Evolutionary conservation across 2,329 filamentous ascomycete species (phyloP).

Genomic region (Penicillium sp.): DNA sequence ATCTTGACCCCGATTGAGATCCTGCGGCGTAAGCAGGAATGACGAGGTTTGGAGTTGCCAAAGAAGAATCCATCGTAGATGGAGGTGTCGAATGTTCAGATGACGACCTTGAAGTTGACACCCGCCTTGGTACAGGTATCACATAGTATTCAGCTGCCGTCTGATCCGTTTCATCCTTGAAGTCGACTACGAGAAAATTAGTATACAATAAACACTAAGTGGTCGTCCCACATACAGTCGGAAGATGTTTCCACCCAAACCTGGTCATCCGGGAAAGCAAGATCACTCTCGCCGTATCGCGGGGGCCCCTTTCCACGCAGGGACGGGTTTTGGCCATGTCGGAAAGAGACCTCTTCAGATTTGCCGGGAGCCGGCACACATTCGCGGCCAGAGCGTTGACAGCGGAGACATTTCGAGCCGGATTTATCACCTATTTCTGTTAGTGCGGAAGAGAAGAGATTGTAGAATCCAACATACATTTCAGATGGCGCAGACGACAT

Average conservation of each 20-base stretch:
- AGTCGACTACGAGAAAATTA: constrained; percentile 27
- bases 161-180: constrained; percentile 38
- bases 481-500: constrained; percentile 40
- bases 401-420: constrained; percentile 35
- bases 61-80: constrained; percentile 23
- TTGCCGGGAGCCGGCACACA: constrained; percentile 35
- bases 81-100: constrained; percentile 30
- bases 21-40: constrained; percentile 11
- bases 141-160: constrained; percentile 37
- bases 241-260: constrained; percentile 32
- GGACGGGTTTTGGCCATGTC: constrained; percentile 39
- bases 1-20: constrained; percentile 15
- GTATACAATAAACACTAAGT: neutral
- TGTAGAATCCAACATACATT: constrained; percentile 26
- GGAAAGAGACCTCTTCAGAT: constrained; percentile 37
- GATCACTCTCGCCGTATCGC: constrained; percentile 36
- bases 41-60: constrained; percentile 12
- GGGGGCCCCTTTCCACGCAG: constrained; percentile 34
- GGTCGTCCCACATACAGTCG: constrained; percentile 25
- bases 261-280: constrained; percentile 35
- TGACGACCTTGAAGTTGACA: constrained; percentile 19
- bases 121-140: constrained; percentile 20
- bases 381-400: constrained; percentile 36
- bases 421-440: constrained; percentile 34
- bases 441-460: neutral